Percentiles rank a stretch among this genome's conserved stretches.
Evolutionary conservation across 495 filamentous ascomycete species (phyloP).

Genomic region (Ascodesmis nigricans): DNA sequence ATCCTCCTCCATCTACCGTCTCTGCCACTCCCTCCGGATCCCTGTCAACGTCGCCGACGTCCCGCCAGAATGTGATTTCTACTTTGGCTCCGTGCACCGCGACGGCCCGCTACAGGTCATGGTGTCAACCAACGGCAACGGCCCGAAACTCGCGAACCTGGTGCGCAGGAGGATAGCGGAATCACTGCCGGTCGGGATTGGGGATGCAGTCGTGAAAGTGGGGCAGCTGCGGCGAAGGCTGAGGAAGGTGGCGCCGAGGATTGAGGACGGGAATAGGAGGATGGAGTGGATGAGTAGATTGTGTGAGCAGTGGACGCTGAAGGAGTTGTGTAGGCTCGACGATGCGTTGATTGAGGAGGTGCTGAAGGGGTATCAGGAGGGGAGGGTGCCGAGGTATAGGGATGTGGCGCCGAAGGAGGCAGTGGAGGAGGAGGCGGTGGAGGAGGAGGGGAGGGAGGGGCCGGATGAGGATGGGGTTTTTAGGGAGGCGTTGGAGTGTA

Average conservation of each 20-base stretch:
- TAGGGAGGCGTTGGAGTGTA: slow-evolving; percentile 33
- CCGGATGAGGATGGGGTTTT: slow-evolving; percentile 26
- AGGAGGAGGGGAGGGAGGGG: slow-evolving; percentile 28
- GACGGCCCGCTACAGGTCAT: slow-evolving; percentile 94
- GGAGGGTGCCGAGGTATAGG: slow-evolving; percentile 27
- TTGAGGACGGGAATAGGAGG: slow-evolving; percentile 57
- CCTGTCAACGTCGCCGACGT: slow-evolving; percentile 94
- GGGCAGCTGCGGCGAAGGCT: slow-evolving; percentile 60
- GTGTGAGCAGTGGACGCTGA: slow-evolving; percentile 67
- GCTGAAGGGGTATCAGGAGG: slow-evolving; percentile 41
- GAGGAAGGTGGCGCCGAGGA: slow-evolving; percentile 46
- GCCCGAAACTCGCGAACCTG: slow-evolving; percentile 72
- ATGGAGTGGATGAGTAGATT: slow-evolving; percentile 94
- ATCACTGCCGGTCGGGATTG: slow-evolving; percentile 50
- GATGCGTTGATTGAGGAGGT: slow-evolving; percentile 68
- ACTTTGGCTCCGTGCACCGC: slow-evolving; percentile 85
- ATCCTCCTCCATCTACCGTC: slow-evolving; percentile 67
- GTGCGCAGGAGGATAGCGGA: slow-evolving; percentile 64
- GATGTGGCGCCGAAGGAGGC: slow-evolving; percentile 30
- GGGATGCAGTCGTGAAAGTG: slow-evolving; percentile 62
- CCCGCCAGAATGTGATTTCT: slow-evolving; percentile 91
- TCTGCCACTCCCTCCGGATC: slow-evolving; percentile 66
- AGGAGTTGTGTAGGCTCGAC: slow-evolving; percentile 65
- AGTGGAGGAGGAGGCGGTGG: slow-evolving; percentile 21
- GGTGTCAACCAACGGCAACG: slow-evolving; percentile 95